Percentiles rank a stretch among this genome's conserved stretches.
Conservation (phyloP, 352 stramenopile species). For the Phytophthora litchii region DNA sequence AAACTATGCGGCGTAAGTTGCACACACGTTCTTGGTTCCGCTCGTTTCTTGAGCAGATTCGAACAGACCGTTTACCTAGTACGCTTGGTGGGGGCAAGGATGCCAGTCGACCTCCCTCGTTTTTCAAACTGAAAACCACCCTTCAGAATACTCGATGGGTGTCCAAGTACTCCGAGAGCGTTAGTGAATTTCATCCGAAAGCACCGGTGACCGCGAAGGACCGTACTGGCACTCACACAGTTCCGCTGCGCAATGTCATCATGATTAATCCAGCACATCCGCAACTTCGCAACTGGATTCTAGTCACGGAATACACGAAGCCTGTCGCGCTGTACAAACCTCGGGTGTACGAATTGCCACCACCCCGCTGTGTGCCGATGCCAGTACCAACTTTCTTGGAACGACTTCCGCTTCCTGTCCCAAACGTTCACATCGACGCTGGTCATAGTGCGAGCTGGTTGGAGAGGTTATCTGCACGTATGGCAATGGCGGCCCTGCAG, state of each 20-base stretch:
- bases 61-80: constrained; percentile 59
- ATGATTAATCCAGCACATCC: constrained; percentile 65
- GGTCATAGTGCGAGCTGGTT: constrained; percentile 70
- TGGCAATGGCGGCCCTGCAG: constrained; percentile 52
- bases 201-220: constrained; percentile 85
- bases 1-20: constrained; percentile 85
- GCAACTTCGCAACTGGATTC: constrained; percentile 62
- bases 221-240: constrained; percentile 39
- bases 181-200: constrained; percentile 68
- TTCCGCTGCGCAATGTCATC: constrained; percentile 50
- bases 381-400: constrained; percentile 74
- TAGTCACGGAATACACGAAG: constrained; percentile 68
- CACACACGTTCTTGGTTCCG: constrained; percentile 89
- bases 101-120: constrained; percentile 43
- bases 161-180: constrained; percentile 58
- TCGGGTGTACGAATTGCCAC: constrained; percentile 82
- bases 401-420: constrained; percentile 70
- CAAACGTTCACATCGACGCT: constrained; percentile 74
- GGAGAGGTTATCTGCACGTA: constrained; percentile 60
- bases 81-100: constrained; percentile 15
- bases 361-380: constrained; percentile 88
- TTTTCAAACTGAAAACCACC: constrained; percentile 88
- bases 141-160: constrained; percentile 80
- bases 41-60: constrained; percentile 90
- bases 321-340: constrained; percentile 82